Percentiles rank a stretch among this genome's conserved stretches.
Conservation (phyloP, 2,329 filamentous ascomycete species). For the Alternaria tenuissima region DNA sequence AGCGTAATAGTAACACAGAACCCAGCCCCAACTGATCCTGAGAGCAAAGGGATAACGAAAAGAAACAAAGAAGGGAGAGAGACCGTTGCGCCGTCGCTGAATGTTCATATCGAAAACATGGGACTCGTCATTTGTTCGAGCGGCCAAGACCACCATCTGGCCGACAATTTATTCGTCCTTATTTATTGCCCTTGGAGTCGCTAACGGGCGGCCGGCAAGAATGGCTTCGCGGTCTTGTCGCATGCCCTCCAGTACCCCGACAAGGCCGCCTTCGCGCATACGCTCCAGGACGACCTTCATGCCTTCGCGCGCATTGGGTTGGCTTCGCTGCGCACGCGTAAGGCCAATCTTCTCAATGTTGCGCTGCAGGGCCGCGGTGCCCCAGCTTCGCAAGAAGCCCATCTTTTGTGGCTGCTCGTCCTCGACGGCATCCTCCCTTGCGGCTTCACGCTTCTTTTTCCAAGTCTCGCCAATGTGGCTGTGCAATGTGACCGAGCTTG, state of each 20-base stretch:
- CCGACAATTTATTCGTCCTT: conserved; percentile 30
- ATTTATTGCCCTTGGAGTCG: conserved; percentile 20
- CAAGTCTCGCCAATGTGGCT: conserved; percentile 75
- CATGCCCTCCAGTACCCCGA: conserved; percentile 76
- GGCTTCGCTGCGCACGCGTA: conserved; percentile 77
- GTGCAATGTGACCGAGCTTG: conserved; percentile 76
- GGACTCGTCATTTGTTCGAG: conserved; percentile 3
- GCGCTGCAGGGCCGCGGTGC: conserved; percentile 75
- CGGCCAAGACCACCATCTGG: neutral
- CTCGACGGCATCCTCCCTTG: conserved; percentile 50
- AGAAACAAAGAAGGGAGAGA: conserved; percentile 22
- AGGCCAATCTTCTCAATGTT: conserved; percentile 82
- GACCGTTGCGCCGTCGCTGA: conserved; percentile 46
- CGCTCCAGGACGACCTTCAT: conserved; percentile 84
- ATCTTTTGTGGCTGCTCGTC: conserved; percentile 60
- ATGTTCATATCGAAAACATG: conserved; percentile 26
- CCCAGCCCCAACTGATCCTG: conserved; percentile 13
- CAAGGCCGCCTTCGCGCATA: conserved; percentile 70
- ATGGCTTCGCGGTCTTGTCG: conserved; percentile 63
- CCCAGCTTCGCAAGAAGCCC: conserved; percentile 69
- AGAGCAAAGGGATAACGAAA: conserved; percentile 16
- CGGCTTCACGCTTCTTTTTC: conserved; percentile 57
- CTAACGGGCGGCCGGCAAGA: conserved; percentile 34
- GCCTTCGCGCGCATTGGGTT: conserved; percentile 81
- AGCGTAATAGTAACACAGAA: conserved; percentile 32